Conservation (phyloP, 2,329 filamentous ascomycete genomes). For the Cladobotryum protrusum region DNA sequence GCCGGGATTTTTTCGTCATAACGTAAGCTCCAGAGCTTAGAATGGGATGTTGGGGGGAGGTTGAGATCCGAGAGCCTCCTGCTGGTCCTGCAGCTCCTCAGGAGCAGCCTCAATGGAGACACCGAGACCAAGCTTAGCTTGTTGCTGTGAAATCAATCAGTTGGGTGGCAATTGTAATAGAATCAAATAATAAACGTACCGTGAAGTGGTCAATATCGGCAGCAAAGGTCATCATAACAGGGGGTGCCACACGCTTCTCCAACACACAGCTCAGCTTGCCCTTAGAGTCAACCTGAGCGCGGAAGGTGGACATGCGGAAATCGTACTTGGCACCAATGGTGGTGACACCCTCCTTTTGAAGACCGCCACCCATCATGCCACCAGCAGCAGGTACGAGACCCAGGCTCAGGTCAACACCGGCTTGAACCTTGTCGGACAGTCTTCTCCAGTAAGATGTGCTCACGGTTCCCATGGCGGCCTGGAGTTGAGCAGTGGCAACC, state of each 20-base stretch:
- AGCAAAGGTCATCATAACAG: conserved; percentile 89
- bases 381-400: conserved; percentile 63
- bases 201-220: conserved; percentile 94
- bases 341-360: conserved; percentile 81
- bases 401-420: conserved; percentile 89
- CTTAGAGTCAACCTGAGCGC: conserved; percentile 90
- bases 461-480: conserved; percentile 73
- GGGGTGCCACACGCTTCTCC: conserved; percentile 91
- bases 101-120: conserved; percentile 83
- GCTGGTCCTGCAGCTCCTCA: conserved; percentile 83
- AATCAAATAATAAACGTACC: conserved; percentile 49
- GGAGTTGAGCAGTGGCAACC: conserved; percentile 85
- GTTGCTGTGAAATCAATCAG: conserved; percentile 56
- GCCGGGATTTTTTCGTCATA: conserved; percentile 11
- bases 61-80: conserved; percentile 54
- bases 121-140: conserved; percentile 88
- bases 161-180: not conserved
- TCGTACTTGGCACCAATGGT: conserved; percentile 96
- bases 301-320: conserved; percentile 91
- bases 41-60: conserved; percentile 56
- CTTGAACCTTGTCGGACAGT: conserved; percentile 91
- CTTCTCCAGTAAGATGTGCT: conserved; percentile 92
- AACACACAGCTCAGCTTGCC: conserved; percentile 89
- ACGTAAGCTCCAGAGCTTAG: conserved; percentile 35
- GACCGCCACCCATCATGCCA: conserved; percentile 67